These are phyloP conservation scores for Fusarium sp. DNA, from an alignment of 2,329 filamentous ascomycete genomes.

Conservation along the genomic window DNA sequence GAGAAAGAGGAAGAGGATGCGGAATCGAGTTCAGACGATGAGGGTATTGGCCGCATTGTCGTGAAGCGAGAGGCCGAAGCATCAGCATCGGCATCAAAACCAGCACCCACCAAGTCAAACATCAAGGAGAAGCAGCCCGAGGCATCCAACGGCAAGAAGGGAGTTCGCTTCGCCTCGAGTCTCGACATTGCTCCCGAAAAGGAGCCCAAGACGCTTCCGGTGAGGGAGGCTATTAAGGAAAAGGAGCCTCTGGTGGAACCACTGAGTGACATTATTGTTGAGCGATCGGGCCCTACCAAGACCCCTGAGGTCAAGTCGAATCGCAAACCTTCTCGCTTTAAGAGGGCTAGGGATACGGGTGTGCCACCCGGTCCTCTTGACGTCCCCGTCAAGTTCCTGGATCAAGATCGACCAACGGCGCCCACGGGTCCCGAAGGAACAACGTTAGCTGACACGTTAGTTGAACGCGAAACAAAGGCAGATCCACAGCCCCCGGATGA, in stretches of 20 bases:
- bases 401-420: slow-evolving; percentile 52
- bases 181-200: slow-evolving; percentile 74
- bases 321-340: slow-evolving; percentile 65
- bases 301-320: slow-evolving; percentile 48
- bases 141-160: slow-evolving; percentile 65
- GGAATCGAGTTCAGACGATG: slow-evolving; percentile 48
- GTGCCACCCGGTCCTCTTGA: slow-evolving; percentile 59
- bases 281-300: slow-evolving; percentile 53
- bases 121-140: slow-evolving; percentile 47
- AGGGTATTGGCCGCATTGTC: slow-evolving; percentile 68
- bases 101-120: slow-evolving; percentile 49
- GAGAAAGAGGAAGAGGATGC: slow-evolving; percentile 55
- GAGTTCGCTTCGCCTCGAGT: slow-evolving; percentile 81
- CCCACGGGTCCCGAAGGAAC: slow-evolving; percentile 64
- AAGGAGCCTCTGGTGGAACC: slow-evolving; percentile 57
- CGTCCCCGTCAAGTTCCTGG: slow-evolving; percentile 55
- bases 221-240: slow-evolving; percentile 31
- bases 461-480: slow-evolving; percentile 63
- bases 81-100: slow-evolving; percentile 35
- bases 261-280: slow-evolving; percentile 66
- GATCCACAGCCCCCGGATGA: slow-evolving; percentile 65
- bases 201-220: slow-evolving; percentile 31
- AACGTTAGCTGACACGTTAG: slow-evolving; percentile 70
- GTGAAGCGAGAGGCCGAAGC: slow-evolving; percentile 52
- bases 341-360: slow-evolving; percentile 52